phyloP scores from a whole-genome alignment of 2,329 filamentous ascomycete genomes.

The Tolypocladium ophioglossoides region DNA sequence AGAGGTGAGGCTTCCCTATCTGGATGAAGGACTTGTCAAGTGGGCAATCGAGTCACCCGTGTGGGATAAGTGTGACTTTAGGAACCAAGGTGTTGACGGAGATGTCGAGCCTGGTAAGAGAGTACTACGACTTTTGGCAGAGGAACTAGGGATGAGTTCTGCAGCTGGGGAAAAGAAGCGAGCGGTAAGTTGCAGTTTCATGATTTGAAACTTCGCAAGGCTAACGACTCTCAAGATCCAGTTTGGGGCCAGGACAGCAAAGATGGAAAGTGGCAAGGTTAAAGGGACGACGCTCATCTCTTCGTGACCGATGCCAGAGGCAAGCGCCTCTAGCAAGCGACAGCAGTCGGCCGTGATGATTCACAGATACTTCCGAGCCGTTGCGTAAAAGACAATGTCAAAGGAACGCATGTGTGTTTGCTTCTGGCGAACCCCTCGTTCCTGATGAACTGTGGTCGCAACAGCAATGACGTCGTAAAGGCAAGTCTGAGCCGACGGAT shows the following conservation, averaged over 20 bases:
- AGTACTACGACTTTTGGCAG: constrained; percentile 66
- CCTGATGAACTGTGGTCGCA: constrained; percentile 9
- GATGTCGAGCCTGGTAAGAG: constrained; percentile 69
- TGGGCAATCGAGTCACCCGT: constrained; percentile 69
- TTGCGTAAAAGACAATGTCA: constrained; percentile 13
- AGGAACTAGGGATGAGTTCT: constrained; percentile 56
- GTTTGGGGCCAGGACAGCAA: constrained; percentile 72
- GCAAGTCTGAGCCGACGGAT: constrained; percentile 50
- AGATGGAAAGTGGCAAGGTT: constrained; percentile 61
- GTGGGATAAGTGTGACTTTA: constrained; percentile 83
- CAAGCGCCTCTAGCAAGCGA: not conserved
- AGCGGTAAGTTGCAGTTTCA: constrained; percentile 7
- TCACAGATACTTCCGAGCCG: constrained; percentile 67
- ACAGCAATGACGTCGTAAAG: constrained; percentile 45
- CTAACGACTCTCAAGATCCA: constrained; percentile 48
- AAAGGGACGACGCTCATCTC: constrained; percentile 56
- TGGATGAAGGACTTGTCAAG: constrained; percentile 77
- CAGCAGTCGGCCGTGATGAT: constrained; percentile 52
- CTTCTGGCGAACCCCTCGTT: constrained; percentile 29
- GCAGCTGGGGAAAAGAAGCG: constrained; percentile 79
- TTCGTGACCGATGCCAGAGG: constrained; percentile 19
- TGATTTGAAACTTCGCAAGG: not conserved
- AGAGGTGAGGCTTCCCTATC: constrained; percentile 81
- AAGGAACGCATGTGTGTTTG: constrained; percentile 36
- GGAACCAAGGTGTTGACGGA: constrained; percentile 26